phyloP scores from a whole-genome alignment of 306 rosid species.

The Citrullus colocynthis region DNA sequence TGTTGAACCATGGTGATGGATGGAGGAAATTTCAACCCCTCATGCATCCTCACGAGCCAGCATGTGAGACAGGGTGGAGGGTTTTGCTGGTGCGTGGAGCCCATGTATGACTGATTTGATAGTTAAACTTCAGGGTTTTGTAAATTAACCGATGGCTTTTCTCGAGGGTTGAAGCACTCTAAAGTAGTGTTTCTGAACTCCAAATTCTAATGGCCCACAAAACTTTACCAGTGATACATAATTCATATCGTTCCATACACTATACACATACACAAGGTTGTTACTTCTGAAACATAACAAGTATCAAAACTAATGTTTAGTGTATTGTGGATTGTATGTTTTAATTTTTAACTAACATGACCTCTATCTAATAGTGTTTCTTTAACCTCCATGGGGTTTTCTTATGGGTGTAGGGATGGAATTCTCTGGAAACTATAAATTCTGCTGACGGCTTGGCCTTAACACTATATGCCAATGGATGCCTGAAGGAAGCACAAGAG shows the following conservation, averaged over 20 bases:
- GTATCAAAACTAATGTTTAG: neutral
- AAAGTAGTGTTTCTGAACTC: neutral
- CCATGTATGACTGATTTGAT: neutral
- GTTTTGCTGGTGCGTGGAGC: neutral
- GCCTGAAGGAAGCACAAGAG: conserved; percentile 52
- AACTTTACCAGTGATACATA: neutral
- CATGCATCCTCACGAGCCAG: neutral
- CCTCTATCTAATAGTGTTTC: neutral
- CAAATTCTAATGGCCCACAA: neutral
- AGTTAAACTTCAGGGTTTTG: neutral
- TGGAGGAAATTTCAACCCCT: neutral
- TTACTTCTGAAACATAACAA: neutral
- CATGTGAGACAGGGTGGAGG: neutral
- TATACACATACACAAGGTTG: neutral
- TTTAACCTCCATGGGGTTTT: neutral
- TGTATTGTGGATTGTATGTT: neutral
- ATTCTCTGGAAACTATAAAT: conserved; percentile 56
- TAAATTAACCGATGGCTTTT: neutral
- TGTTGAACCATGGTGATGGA: neutral
- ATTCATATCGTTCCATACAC: neutral
- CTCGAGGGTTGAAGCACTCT: neutral
- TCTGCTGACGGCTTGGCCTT: conserved; percentile 71
- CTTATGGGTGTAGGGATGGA: conserved; percentile 55
- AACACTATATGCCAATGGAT: conserved; percentile 43
- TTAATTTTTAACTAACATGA: neutral